Percentiles rank a stretch among this genome's conserved stretches.
Conservation (phyloP, 495 filamentous ascomycete genomes). For the Talaromyces nanjingensis region DNA sequence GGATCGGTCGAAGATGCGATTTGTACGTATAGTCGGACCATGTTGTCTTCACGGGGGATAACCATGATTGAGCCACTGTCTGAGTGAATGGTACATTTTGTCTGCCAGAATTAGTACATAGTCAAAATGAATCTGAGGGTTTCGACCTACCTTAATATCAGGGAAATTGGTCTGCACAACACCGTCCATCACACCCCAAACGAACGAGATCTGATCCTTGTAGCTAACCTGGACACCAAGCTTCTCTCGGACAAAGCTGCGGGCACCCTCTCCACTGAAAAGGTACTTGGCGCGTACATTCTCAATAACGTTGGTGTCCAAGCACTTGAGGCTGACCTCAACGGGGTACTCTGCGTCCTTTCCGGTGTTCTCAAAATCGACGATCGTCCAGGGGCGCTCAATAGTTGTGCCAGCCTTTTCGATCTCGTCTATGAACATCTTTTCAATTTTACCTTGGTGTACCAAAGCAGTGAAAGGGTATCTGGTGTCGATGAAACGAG, state of each 20-base stretch:
- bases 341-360: conserved; percentile 50
- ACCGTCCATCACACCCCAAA: conserved; percentile 83
- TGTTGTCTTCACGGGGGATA: conserved; percentile 71
- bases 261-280: conserved; percentile 59
- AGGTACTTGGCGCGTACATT: conserved; percentile 59
- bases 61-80: conserved; percentile 57
- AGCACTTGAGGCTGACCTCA: conserved; percentile 63
- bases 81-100: conserved; percentile 75
- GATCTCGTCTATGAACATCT: conserved; percentile 57
- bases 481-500: conserved; percentile 57
- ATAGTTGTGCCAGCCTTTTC: conserved; percentile 50
- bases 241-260: conserved; percentile 54
- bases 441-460: conserved; percentile 60
- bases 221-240: conserved; percentile 52
- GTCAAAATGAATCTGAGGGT: not conserved
- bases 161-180: conserved; percentile 71
- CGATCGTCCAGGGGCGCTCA: conserved; percentile 58
- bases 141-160: conserved; percentile 54
- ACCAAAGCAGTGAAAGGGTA: conserved; percentile 61
- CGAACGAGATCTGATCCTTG: conserved; percentile 57
- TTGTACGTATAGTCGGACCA: conserved; percentile 72
- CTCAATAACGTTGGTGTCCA: conserved; percentile 63
- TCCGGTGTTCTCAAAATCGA: conserved; percentile 52
- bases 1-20: conserved; percentile 56
- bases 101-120: conserved; percentile 37